Evolutionary conservation across 23 red algal species (phyloP).

Genomic region (Chondrus crispus): DNA sequence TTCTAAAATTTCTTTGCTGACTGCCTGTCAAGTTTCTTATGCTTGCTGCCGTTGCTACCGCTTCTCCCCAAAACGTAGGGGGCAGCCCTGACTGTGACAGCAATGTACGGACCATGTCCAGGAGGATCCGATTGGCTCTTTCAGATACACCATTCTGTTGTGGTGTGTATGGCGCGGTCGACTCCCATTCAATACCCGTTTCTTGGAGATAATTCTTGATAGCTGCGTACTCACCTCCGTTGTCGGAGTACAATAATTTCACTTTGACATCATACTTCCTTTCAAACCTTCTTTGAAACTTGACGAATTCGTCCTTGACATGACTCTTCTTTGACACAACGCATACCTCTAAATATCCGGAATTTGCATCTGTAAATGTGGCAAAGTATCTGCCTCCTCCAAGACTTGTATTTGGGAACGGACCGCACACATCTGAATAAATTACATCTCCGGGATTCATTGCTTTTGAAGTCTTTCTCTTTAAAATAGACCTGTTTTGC

Average conservation of each 20-base stretch:
- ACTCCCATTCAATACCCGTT: not conserved
- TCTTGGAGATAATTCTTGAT: not conserved
- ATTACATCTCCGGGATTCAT: not conserved
- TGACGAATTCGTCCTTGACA: not conserved
- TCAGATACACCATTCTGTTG: not conserved
- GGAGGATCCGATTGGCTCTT: not conserved
- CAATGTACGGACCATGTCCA: not conserved
- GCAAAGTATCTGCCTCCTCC: not conserved
- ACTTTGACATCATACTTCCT: not conserved
- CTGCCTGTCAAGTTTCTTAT: not conserved
- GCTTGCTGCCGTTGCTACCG: not conserved
- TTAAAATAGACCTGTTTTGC: not conserved
- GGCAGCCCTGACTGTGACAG: not conserved
- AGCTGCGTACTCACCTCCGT: not conserved
- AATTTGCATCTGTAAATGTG: not conserved
- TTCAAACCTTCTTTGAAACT: not conserved
- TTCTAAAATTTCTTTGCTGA: no score
- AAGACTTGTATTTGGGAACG: not conserved
- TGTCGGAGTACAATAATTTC: not conserved
- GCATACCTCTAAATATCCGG: not conserved
- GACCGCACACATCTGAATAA: not conserved
- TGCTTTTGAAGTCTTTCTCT: not conserved
- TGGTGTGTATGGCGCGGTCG: not conserved
- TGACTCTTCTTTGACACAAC: not conserved
- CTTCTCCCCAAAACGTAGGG: not conserved